phyloP scores from a whole-genome alignment of 805 yeast genomes.

The Zygosaccharomyces rouxii region DNA sequence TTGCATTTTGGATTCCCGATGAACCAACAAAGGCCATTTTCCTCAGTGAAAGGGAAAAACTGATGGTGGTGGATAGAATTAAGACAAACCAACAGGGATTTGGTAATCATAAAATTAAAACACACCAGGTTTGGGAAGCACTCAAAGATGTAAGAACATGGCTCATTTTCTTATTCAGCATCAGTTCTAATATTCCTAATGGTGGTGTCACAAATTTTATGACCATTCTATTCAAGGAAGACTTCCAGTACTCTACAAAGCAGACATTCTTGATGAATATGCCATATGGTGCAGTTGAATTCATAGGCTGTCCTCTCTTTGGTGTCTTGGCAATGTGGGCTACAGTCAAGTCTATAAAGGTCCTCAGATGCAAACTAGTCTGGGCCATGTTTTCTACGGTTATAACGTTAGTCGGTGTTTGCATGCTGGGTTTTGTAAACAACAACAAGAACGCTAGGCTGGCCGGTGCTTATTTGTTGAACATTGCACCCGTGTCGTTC shows the following conservation, averaged over 20 bases:
- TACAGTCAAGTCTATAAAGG: conserved; percentile 15
- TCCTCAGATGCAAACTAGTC: conserved; percentile 25
- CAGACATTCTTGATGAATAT: conserved; percentile 42
- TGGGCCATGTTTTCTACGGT: conserved; percentile 35
- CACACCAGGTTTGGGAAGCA: conserved; percentile 50
- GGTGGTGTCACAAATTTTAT: conserved; percentile 53
- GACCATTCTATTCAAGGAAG: conserved; percentile 40
- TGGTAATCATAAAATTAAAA: conserved; percentile 52
- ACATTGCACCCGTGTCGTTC: conserved; percentile 37
- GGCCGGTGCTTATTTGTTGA: conserved; percentile 39
- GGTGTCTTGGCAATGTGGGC: conserved; percentile 26
- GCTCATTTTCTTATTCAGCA: conserved; percentile 41
- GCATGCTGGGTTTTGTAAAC: conserved; percentile 43
- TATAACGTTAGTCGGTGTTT: conserved; percentile 35
- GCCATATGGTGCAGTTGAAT: conserved; percentile 46
- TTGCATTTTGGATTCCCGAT: conserved; percentile 52
- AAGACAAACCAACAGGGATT: conserved; percentile 54
- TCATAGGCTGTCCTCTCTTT: conserved; percentile 36
- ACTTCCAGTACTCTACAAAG: conserved; percentile 41
- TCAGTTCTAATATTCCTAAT: conserved; percentile 44
- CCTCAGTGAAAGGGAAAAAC: conserved; percentile 43
- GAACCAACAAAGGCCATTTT: conserved; percentile 49
- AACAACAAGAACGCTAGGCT: conserved; percentile 35
- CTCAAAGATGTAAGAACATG: conserved; percentile 47
- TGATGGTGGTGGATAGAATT: conserved; percentile 47